Conservation (phyloP, 768 basidiomycete genomes). For the Leucocoprinus birnbaumii region DNA sequence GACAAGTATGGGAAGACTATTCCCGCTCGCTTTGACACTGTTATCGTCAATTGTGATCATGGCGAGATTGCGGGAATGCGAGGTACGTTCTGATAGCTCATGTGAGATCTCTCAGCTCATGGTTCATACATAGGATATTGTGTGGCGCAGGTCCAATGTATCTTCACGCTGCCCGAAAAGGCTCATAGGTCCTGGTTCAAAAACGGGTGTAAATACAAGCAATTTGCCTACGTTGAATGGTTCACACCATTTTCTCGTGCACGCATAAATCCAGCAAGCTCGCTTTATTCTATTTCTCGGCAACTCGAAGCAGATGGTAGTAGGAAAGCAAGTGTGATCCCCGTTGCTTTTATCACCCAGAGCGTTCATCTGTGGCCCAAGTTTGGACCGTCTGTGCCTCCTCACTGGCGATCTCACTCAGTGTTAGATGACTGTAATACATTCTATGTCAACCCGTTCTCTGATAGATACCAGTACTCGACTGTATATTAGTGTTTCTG, state of each 20-base stretch:
- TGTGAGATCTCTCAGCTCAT: too few relatives aligned
- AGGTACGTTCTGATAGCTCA: too few relatives aligned
- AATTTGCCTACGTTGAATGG: slow-evolving; percentile 2
- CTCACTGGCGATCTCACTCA: slow-evolving; percentile 26
- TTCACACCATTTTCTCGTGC: slow-evolving; percentile 17
- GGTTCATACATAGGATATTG: too few relatives aligned
- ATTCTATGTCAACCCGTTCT: slow-evolving; percentile 17
- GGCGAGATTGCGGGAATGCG: too few relatives aligned
- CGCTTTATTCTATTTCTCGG: neutral
- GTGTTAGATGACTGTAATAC: slow-evolving; percentile 24
- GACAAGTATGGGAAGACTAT: too few relatives aligned
- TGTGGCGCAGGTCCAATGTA: slow-evolving; percentile 15
- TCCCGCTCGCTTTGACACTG: too few relatives aligned
- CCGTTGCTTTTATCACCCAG: slow-evolving; percentile 17
- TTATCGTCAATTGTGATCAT: too few relatives aligned
- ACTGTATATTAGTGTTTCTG: too few relatives aligned
- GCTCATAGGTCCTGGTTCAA: neutral
- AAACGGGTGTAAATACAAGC: neutral
- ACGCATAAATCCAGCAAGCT: neutral
- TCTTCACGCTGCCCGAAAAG: slow-evolving; percentile 10
- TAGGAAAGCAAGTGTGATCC: slow-evolving; percentile 21
- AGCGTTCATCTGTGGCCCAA: slow-evolving; percentile 29
- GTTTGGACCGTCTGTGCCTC: slow-evolving; percentile 24
- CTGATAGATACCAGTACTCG: neutral
- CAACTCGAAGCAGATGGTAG: neutral